Evolutionary conservation across 805 yeast species (phyloP), one percentile per base, ranked within the genome.

Genomic region (Suhomyces pyralidae): DNA sequence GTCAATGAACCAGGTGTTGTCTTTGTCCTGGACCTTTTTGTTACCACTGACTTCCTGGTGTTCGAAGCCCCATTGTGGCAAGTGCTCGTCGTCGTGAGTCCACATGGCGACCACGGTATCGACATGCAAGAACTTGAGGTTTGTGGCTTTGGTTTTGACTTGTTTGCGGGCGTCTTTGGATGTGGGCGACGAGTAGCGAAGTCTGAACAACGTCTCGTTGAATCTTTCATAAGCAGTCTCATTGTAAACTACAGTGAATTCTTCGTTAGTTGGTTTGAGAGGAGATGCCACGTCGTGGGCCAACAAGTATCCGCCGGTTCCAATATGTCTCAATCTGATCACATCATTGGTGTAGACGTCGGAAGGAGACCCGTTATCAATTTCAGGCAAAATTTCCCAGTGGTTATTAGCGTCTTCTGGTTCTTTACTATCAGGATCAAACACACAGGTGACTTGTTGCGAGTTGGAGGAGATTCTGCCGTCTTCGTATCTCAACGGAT

Each of bases 251-350:
- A 96, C 84, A 2, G 94, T 87, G 61, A 94, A 88, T 73, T 94
- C 99, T 72, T 91, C 97, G 63, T 92, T 88, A n/a, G 97, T 88
- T 52, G 97, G 87, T 63, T 73, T 86, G 56, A 86, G 76, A 26
- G 99, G 98, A 2, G 98, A 94, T 1, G 97, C 97, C 51, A 94
- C 97, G 67, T 93, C 97, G 66, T 94, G 99, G 19, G 98, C 82
- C 62, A 90, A 79, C 59, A 94, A 74, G 61, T 74, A 86, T 9
- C 96, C 88, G 50, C 90, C 81, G 1, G 98, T 91, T 28, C 78
- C 83, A 48, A 87, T 81, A 65, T 94, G 99, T 68, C 81, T 83
- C 52, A 94, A 75, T 70, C 97, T 87, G 52, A 94, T 76, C 17
- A 80, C 69, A 62, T 90, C 94, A 58, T 89, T 88, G 56, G 90